A percentile compares a stretch with the other conserved stretches of the same genome.
Evolutionary conservation across 495 filamentous ascomycete species (phyloP).

Genomic region (Aspergillus heteromorphus): DNA sequence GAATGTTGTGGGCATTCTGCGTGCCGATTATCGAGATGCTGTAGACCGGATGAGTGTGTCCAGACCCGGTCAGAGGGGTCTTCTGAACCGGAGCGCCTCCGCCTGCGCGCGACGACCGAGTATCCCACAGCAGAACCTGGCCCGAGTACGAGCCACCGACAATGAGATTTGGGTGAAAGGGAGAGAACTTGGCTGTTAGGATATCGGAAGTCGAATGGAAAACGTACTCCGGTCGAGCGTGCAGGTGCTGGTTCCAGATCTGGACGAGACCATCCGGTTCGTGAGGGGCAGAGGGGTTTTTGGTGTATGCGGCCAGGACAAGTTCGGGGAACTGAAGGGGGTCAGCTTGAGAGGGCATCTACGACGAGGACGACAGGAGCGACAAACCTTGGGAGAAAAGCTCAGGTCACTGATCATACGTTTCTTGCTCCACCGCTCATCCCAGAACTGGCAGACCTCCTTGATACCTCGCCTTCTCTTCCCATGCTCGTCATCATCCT

Average conservation of each 20-base stretch:
- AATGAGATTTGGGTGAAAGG: conserved; percentile 93
- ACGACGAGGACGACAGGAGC: background rate
- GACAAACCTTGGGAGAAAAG: conserved; percentile 79
- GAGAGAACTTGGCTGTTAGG: conserved; percentile 90
- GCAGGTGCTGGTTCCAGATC: conserved; percentile 94
- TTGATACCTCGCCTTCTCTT: conserved; percentile 75
- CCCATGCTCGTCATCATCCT: conserved; percentile 78
- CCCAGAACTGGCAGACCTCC: conserved; percentile 87
- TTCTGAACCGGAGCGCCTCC: conserved; percentile 88
- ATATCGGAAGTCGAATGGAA: conserved; percentile 97
- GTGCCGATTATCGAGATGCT: conserved; percentile 92
- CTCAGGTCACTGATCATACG: conserved; percentile 89
- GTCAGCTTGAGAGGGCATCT: background rate
- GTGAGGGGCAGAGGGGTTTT: conserved; percentile 90
- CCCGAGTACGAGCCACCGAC: conserved; percentile 93
- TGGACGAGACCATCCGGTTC: conserved; percentile 93
- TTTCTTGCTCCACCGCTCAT: conserved; percentile 94
- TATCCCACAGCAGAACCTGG: conserved; percentile 98
- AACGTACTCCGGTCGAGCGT: conserved; percentile 88
- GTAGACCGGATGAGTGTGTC: conserved; percentile 96
- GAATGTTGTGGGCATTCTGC: conserved; percentile 97
- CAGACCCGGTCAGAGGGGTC: conserved; percentile 83
- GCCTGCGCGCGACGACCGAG: conserved; percentile 56
- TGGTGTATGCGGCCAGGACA: conserved; percentile 89
- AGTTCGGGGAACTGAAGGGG: conserved; percentile 72